Evolutionary conservation across 1,284 basidiomycete genomes (phyloP).

Genomic region (Inonotus hispidus): DNA sequence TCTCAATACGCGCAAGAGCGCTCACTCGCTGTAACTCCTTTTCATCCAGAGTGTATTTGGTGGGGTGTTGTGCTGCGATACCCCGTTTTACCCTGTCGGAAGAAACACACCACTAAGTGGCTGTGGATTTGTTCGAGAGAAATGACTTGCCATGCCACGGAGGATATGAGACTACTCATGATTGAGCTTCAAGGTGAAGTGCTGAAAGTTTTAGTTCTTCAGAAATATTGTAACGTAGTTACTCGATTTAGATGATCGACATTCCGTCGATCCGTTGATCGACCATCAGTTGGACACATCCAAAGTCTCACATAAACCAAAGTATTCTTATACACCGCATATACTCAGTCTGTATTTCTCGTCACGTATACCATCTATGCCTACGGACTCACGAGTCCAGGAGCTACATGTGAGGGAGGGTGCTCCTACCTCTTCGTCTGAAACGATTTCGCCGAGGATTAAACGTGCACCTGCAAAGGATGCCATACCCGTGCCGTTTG

Average conservation of each 20-base stretch:
- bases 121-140: too few relatives aligned
- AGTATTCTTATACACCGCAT: background rate
- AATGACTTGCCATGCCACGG: conserved; percentile 38
- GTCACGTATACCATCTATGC: background rate
- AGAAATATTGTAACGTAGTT: background rate
- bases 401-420: conserved; percentile 2
- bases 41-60: conserved; percentile 90
- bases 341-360: background rate
- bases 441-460: conserved; percentile 28
- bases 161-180: conserved; percentile 73
- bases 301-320: too few relatives aligned
- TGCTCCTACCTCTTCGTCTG: background rate
- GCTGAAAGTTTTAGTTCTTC: conserved; percentile 1
- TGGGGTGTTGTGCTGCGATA: conserved; percentile 69
- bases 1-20: conserved; percentile 80
- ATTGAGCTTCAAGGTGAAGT: background rate
- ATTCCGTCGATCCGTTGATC: conserved; percentile 1
- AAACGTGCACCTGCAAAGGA: conserved; percentile 48
- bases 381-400: background rate
- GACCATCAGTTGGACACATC: background rate
- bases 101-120: too few relatives aligned
- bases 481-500: conserved; percentile 50
- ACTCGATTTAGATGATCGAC: background rate
- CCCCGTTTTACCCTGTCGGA: conserved; percentile 80
- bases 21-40: conserved; percentile 88